Evolutionary conservation across 2,329 filamentous ascomycete genomes (phyloP), one percentile per base, ranked within the genome.

Genomic region (Peltaster fructicola): DNA sequence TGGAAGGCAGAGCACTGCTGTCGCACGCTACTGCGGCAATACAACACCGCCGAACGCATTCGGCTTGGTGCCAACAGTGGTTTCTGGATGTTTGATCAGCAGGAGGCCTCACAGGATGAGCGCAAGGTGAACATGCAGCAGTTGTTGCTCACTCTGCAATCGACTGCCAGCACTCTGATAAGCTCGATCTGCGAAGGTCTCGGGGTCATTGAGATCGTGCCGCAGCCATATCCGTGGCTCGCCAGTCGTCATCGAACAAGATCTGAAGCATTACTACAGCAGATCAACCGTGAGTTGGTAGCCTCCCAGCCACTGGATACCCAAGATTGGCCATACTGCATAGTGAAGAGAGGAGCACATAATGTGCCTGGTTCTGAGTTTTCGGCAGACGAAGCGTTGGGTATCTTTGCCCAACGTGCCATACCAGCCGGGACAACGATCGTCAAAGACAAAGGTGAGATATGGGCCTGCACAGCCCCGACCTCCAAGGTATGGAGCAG

Each of bases 141-240:
- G n/a, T n/a, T n/a, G n/a, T n/a, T n/a, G n/a, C n/a, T n/a, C n/a
- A n/a, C n/a, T n/a, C n/a, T n/a, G n/a, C n/a, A n/a, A n/a, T n/a
- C n/a, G n/a, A n/a, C n/a, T n/a, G n/a, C n/a, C n/a, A n/a, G n/a
- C n/a, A n/a, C n/a, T n/a, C n/a, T n/a, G n/a, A n/a, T n/a, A n/a
- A n/a, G n/a, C n/a, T n/a, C n/a, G n/a, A n/a, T n/a, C n/a, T n/a
- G n/a, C n/a, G n/a, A n/a, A n/a, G n/a, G n/a, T n/a, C n/a, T n/a
- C n/a, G n/a, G n/a, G n/a, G n/a, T n/a, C n/a, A n/a, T n/a, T n/a
- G n/a, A n/a, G n/a, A n/a, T n/a, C 18, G 17, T 30, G 9, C 36
- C 33, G 4, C 29, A 34, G 7, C 23, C 26, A 8, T 47, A 47
- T 25, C 42, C 43, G 1, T 47, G 44, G 44, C 30, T 46, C 25